Conservation (phyloP, 805 yeast genomes). For the Millerago galiae region DNA sequence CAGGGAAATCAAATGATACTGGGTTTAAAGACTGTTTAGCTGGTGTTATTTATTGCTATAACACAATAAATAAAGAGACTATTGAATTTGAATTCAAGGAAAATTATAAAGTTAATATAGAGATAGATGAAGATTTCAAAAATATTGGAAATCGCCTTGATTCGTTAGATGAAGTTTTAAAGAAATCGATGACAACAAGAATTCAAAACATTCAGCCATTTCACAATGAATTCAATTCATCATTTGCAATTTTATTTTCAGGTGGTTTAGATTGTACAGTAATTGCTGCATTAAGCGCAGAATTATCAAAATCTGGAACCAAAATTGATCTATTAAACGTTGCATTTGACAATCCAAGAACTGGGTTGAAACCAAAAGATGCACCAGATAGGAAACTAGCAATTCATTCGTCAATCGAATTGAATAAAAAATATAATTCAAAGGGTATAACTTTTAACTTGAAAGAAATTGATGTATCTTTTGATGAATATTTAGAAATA, state of each 20-base stretch:
- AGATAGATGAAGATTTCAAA: constrained; percentile 15
- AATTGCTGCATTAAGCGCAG: constrained; percentile 50
- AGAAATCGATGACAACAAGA: constrained; percentile 39
- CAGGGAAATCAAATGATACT: constrained; percentile 24
- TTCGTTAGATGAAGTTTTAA: constrained; percentile 26
- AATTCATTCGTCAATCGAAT: constrained; percentile 47
- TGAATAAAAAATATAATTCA: constrained; percentile 37
- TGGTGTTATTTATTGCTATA: constrained; percentile 42
- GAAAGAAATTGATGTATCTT: constrained; percentile 69
- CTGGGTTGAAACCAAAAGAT: constrained; percentile 47
- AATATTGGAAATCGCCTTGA: constrained; percentile 10
- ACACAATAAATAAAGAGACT: constrained; percentile 21
- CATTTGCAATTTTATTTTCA: constrained; percentile 65
- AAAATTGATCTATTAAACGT: constrained; percentile 79
- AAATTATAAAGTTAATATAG: constrained; percentile 17
- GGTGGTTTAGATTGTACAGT: constrained; percentile 96
- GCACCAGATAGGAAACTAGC: constrained; percentile 87
- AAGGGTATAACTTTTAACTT: constrained; percentile 35
- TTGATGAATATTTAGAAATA: constrained; percentile 51
- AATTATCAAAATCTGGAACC: constrained; percentile 23
- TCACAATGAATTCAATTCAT: constrained; percentile 25
- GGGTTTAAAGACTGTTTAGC: constrained; percentile 49
- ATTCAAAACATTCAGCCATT: constrained; percentile 57
- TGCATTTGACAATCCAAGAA: constrained; percentile 86
- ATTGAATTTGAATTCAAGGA: constrained; percentile 7